Evolutionary conservation across 257 asterid genomes (phyloP).

Genomic region (Rehmannia glutinosa): DNA sequence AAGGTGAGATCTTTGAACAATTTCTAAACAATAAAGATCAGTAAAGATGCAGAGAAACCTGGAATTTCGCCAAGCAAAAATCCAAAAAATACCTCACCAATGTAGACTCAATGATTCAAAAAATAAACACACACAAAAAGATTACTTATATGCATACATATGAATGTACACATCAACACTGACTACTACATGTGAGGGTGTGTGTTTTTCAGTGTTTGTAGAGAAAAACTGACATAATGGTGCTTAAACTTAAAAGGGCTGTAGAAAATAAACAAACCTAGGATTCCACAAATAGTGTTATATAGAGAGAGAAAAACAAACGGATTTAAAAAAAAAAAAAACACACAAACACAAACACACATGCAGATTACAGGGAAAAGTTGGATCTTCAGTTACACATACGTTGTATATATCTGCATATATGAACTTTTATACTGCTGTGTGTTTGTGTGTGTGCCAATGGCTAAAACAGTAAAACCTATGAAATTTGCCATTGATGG

Average conservation of each 20-base stretch:
- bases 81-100: background rate
- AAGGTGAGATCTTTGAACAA: conserved; percentile 27
- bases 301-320: background rate
- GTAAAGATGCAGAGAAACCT: conserved; percentile 18
- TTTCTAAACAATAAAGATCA: background rate
- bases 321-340: background rate
- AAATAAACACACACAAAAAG: conserved; percentile 1
- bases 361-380: conserved; percentile 32
- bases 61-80: conserved; percentile 23
- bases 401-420: background rate
- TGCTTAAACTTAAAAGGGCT: no score
- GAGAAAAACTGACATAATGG: background rate
- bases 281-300: conserved; percentile 22
- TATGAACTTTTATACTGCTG: conserved; percentile 1
- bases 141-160: conserved; percentile 10
- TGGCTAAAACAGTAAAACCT: background rate
- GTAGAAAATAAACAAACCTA: conserved; percentile 5
- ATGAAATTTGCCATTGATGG: conserved; percentile 39
- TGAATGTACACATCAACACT: background rate
- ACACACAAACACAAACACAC: conserved; percentile 14
- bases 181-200: conserved; percentile 16
- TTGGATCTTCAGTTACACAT: conserved; percentile 36
- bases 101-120: background rate
- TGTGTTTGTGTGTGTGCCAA: background rate
- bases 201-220: conserved; percentile 4